Evolutionary conservation across 192 early-diverging fungal genomes (phyloP).

Genomic region (Podila epigama): DNA sequence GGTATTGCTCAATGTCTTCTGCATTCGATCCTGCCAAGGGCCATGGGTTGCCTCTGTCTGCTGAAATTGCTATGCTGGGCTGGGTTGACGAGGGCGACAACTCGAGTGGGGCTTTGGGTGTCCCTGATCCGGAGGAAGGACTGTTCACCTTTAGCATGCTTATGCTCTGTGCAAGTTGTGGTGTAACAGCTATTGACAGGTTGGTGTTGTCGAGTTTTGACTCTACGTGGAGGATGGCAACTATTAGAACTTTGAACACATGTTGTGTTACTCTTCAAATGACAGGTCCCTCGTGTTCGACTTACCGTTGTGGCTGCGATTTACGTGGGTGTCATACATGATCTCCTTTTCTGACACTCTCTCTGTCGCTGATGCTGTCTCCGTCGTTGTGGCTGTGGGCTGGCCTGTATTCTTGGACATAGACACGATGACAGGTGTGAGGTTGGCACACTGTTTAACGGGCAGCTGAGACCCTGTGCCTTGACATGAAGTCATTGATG

Average conservation of each 20-base stretch:
- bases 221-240: no score
- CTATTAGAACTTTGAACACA: no score
- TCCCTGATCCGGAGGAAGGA: neutral
- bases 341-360: no score
- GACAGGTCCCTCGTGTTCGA: no score
- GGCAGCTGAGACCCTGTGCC: neutral
- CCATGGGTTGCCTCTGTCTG: constrained; percentile 35
- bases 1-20: constrained; percentile 46
- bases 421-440: constrained; percentile 21
- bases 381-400: neutral
- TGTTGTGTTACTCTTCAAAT: no score
- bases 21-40: constrained; percentile 16
- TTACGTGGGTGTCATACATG: no score
- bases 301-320: no score
- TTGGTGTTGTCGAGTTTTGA: no score
- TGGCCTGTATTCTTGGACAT: neutral
- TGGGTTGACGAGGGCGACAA: constrained; percentile 28
- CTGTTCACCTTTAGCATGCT: neutral
- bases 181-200: neutral
- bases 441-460: neutral
- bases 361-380: no score
- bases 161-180: constrained; percentile 10
- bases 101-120: constrained; percentile 20
- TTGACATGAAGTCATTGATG: no score
- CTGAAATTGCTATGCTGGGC: constrained; percentile 16